phyloP scores from a whole-genome alignment of 768 basidiomycete species.

The Collybia nuda region DNA sequence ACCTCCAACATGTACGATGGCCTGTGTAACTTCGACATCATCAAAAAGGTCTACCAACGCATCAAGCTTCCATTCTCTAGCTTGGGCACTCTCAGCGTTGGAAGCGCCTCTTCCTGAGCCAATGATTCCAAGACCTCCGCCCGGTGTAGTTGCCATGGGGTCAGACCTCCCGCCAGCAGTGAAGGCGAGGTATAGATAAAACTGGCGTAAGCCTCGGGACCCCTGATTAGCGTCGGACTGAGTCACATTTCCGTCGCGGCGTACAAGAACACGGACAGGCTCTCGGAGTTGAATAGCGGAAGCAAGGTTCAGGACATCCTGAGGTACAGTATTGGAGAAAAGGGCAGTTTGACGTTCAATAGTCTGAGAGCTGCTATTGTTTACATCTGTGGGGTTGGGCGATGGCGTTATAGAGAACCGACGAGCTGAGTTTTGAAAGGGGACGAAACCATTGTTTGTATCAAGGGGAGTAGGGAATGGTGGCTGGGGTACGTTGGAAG shows the following conservation, averaged over 20 bases:
- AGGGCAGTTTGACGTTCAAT: constrained; percentile 88
- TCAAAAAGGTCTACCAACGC: constrained; percentile 89
- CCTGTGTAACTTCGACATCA: constrained; percentile 78
- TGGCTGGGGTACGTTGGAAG: constrained; percentile 32
- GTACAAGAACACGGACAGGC: constrained; percentile 96
- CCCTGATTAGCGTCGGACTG: constrained; percentile 64
- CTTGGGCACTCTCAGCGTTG: constrained; percentile 81
- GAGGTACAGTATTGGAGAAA: constrained; percentile 98
- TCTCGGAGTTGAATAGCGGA: constrained; percentile 91
- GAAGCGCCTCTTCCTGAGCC: constrained; percentile 86
- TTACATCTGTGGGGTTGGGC: constrained; percentile 36
- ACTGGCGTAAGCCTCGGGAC: constrained; percentile 87
- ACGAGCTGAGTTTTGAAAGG: constrained; percentile 43
- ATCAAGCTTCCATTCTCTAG: constrained; percentile 93
- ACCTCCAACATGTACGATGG: constrained; percentile 86
- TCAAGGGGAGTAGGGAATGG: constrained; percentile 51
- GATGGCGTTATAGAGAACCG: constrained; percentile 63
- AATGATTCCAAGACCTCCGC: constrained; percentile 82
- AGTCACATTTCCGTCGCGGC: constrained; percentile 83
- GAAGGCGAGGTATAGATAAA: constrained; percentile 94
- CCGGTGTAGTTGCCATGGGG: constrained; percentile 38
- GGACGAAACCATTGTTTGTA: constrained; percentile 31
- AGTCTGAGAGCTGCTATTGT: constrained; percentile 27
- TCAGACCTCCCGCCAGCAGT: constrained; percentile 81
- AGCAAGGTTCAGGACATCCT: constrained; percentile 95